These are phyloP conservation scores for Cudoniella acicularis DNA, from an alignment of 495 filamentous ascomycete genomes.

Conservation along the genomic window DNA sequence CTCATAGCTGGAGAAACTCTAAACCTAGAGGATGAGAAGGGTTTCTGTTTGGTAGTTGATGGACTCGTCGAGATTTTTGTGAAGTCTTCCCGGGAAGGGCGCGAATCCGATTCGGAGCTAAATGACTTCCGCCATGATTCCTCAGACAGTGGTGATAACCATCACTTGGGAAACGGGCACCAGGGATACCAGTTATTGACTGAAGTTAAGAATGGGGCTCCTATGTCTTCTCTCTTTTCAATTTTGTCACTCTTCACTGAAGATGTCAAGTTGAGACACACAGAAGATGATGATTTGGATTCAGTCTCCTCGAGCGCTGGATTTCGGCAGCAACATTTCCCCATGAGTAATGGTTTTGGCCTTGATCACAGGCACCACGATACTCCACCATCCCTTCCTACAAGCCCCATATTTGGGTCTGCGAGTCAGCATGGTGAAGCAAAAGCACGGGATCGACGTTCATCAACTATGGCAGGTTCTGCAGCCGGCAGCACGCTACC, in stretches of 20 bases:
- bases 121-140: conserved; percentile 18
- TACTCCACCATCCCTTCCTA: conserved; percentile 25
- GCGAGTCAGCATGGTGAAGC: conserved; percentile 7
- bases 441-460: conserved; percentile 10
- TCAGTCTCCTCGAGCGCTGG: conserved; percentile 10
- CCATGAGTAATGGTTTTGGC: conserved; percentile 17
- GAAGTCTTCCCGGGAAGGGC: conserved; percentile 69
- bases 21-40: conserved; percentile 94
- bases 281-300: conserved; percentile 52
- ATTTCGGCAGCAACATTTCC: conserved; percentile 10
- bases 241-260: conserved; percentile 96
- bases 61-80: conserved; percentile 97
- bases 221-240: conserved; percentile 97
- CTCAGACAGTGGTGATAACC: conserved; percentile 26
- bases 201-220: conserved; percentile 96
- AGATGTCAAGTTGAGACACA: conserved; percentile 73
- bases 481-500: conserved; percentile 34
- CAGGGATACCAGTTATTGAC: conserved; percentile 91
- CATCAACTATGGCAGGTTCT: conserved; percentile 23
- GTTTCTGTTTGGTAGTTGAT: conserved; percentile 96
- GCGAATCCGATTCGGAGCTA: conserved; percentile 34
- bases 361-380: conserved; percentile 20
- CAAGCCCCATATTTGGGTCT: conserved; percentile 25
- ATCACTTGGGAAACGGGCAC: conserved; percentile 38
- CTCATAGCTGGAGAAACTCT: conserved; percentile 93